Percentiles rank a stretch among this genome's conserved stretches.
phyloP scores from a whole-genome alignment of 2,329 filamentous ascomycete genomes.

The Erysiphe pisi region DNA sequence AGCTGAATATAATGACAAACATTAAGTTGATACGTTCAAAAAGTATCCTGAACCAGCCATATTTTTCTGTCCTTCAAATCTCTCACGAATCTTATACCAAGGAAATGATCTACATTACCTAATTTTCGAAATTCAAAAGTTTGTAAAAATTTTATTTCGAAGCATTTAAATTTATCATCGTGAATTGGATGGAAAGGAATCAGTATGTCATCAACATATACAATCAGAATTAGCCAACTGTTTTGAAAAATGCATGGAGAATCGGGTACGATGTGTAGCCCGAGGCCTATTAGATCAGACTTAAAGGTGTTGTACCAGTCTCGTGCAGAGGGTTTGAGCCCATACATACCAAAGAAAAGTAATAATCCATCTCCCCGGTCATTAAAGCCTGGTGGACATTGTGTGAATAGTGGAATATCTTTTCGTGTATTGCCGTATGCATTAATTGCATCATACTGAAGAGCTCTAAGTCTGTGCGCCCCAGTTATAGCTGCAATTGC shows the following conservation, averaged over 20 bases:
- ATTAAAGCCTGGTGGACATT: background rate
- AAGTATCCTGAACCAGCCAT: background rate
- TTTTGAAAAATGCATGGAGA: slow-evolving; percentile 24
- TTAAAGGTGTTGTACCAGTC: slow-evolving; percentile 19
- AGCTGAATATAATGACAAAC: background rate
- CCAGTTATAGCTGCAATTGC: background rate
- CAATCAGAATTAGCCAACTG: slow-evolving; percentile 2
- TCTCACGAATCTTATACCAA: background rate
- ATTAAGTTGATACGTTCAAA: no score
- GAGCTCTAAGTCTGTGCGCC: background rate
- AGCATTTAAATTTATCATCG: background rate
- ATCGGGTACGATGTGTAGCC: background rate
- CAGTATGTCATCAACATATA: slow-evolving; percentile 4
- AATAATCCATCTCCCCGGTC: background rate
- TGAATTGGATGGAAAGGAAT: background rate
- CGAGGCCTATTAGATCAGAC: background rate
- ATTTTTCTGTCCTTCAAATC: background rate
- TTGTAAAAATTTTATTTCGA: slow-evolving; percentile 1
- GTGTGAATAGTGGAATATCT: background rate
- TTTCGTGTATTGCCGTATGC: background rate
- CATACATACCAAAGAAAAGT: slow-evolving; percentile 12
- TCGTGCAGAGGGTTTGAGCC: background rate
- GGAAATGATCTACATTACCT: slow-evolving; percentile 6
- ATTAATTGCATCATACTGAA: slow-evolving; percentile 6
- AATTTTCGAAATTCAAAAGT: slow-evolving; percentile 21